Percentiles rank a stretch among this genome's conserved stretches.
These are phyloP conservation scores for Elsinoe australis DNA, from an alignment of 2,329 filamentous ascomycete genomes.

Conservation along the genomic window DNA sequence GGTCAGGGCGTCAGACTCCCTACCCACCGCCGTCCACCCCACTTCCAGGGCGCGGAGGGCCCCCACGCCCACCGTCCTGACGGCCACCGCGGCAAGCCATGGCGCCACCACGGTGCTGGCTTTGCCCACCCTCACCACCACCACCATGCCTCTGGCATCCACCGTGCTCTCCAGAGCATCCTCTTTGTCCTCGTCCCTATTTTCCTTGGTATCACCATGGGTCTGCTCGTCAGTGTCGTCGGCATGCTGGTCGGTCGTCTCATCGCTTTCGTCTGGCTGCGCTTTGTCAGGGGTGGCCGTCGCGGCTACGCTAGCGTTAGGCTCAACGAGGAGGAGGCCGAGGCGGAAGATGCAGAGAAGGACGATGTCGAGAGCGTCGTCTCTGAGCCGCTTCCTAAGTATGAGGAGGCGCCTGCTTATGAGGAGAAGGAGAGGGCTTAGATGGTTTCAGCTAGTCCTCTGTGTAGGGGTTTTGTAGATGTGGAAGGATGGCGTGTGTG, in stretches of 20 bases:
- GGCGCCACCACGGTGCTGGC: constrained; percentile 22
- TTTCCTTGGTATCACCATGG: constrained; percentile 60
- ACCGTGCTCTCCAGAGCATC: constrained; percentile 45
- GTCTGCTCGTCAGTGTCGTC: constrained; percentile 58
- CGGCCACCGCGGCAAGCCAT: constrained; percentile 21
- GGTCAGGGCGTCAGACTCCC: constrained; percentile 23
- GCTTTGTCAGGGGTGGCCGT: constrained; percentile 43
- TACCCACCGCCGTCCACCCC: constrained; percentile 23
- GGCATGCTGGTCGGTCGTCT: constrained; percentile 60
- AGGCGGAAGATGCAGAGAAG: constrained; percentile 20
- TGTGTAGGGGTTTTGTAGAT: no score
- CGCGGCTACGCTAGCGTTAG: constrained; percentile 28
- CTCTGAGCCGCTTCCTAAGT: constrained; percentile 26
- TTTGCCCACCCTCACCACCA: constrained; percentile 28
- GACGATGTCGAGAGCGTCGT: constrained; percentile 18
- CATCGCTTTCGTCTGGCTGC: constrained; percentile 52
- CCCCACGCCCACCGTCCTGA: constrained; percentile 20
- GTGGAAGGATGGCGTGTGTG: no score
- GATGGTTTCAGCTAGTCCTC: no score
- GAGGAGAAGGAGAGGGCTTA: constrained; percentile 23
- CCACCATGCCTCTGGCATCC: constrained; percentile 35
- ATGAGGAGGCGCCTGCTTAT: constrained; percentile 32
- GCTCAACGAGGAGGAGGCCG: constrained; percentile 22
- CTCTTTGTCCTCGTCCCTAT: constrained; percentile 58
- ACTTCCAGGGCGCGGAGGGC: constrained; percentile 13